Base-by-base conservation (phyloP, 352 stramenopile genomes). In the Vaucheria bursata region DNA sequence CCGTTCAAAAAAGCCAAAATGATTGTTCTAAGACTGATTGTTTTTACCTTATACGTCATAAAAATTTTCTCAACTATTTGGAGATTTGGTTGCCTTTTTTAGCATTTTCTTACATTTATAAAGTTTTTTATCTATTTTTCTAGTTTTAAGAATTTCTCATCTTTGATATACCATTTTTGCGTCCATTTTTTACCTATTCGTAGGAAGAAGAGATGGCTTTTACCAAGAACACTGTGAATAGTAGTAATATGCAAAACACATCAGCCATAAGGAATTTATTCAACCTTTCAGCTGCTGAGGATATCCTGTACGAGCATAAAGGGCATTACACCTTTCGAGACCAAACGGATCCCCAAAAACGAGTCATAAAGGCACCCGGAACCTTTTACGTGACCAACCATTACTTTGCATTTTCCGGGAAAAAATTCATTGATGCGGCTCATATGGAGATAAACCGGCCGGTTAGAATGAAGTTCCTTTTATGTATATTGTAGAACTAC, bases 361-460 rank as follows among this genome's bases (percentile, higher is more conserved):
- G 72, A 53, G 45, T 82, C 0, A 34, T 68, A 31, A 68, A 68
- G 53, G 53, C 53, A 34, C 53, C 71, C 3, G 77, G 77, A 8
- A 82, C 59, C 18, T 82, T 82, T 66, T 82, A 79, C 70, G 72
- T 82, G 18, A 82, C 77, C 29, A 74, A 50, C 38, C 77, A 82
- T 73, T 82, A 79, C 71, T 73, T 78, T 37, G 77, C 77, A 0
- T 82, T 82, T 33, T 66, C 53, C 3, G 77, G 71, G 7, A 82
- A 79, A 45, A 82, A 82, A 31, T 40, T 49, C 2, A 39, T 82
- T 31, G 77, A 82, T 66, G 36, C 77, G 6, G 79, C 40, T 50
- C 77, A 79, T 45, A 36, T 82, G 33, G 65, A 82, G 37, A 79
- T 82, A 38, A 82, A 82, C 53, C 72, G 71, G 8, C 71, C 76